A percentile compares a stretch with the other conserved stretches of the same genome.
Conservation (phyloP, 202 grass and related monocot genomes). For the Musa balbisiana region DNA sequence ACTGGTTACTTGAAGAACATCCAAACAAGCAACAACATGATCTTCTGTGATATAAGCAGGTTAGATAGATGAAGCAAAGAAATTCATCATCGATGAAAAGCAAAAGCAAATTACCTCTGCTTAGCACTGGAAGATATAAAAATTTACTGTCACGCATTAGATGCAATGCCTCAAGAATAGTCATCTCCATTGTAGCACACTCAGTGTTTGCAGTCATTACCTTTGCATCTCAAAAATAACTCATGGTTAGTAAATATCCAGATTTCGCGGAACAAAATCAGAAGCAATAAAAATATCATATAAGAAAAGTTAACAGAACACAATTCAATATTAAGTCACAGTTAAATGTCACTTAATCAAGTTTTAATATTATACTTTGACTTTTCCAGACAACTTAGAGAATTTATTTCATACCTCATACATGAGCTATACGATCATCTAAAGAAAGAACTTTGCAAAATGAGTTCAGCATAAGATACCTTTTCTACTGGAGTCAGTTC, state of each 20-base stretch:
- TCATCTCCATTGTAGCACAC: slow-evolving; percentile 64
- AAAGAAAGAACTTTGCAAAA: neutral
- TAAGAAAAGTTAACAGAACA: too few species aligned
- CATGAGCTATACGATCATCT: too few species aligned
- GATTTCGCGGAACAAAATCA: too few species aligned
- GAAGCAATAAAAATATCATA: too few species aligned
- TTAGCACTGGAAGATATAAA: slow-evolving; percentile 89
- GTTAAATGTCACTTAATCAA: too few species aligned
- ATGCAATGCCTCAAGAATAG: slow-evolving; percentile 94
- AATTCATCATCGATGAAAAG: neutral
- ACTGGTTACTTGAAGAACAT: slow-evolving; percentile 81
- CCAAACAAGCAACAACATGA: slow-evolving; percentile 74
- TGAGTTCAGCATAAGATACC: slow-evolving; percentile 31
- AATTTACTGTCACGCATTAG: slow-evolving; percentile 93
- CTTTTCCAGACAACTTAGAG: too few species aligned
- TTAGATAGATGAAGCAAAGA: slow-evolving; percentile 14
- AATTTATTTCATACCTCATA: too few species aligned
- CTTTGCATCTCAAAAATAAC: slow-evolving; percentile 19
- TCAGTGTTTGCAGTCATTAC: slow-evolving; percentile 85
- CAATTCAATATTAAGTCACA: too few species aligned
- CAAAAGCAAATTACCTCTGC: slow-evolving; percentile 43
- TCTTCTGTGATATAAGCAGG: slow-evolving; percentile 48
- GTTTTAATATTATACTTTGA: too few species aligned
- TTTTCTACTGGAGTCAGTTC: slow-evolving; percentile 92
- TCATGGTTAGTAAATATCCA: too few species aligned